Conservation (phyloP, 2,329 filamentous ascomycete genomes). For the Acephala macrosclerotiorum region DNA sequence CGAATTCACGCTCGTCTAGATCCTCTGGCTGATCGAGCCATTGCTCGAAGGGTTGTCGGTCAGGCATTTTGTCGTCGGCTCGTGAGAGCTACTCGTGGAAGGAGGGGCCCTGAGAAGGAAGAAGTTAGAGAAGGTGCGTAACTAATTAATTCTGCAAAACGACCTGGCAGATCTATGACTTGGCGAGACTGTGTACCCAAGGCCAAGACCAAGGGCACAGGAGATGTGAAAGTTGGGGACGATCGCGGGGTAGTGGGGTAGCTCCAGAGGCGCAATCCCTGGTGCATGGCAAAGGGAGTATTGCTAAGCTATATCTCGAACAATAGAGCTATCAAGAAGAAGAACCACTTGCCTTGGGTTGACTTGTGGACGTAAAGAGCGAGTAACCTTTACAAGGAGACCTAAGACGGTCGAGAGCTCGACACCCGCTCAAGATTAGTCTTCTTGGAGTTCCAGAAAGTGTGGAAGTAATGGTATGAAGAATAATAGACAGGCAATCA, state of each 20-base stretch:
- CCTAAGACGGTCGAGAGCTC: no score
- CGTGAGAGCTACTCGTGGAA: not conserved
- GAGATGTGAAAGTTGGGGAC: not conserved
- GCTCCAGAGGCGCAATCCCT: not conserved
- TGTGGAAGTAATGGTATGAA: no score
- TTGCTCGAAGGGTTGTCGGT: constrained; percentile 29
- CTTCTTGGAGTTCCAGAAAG: no score
- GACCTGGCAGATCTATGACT: no score
- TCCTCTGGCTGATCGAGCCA: constrained; percentile 5
- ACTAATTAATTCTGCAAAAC: no score
- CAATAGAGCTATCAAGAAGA: not conserved
- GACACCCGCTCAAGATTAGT: no score
- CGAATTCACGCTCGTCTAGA: constrained; percentile 16
- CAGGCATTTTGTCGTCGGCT: not conserved
- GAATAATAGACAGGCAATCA: no score
- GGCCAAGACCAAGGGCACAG: not conserved
- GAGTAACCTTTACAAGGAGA: no score
- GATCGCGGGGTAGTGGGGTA: not conserved
- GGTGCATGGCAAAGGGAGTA: not conserved
- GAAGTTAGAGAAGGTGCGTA: not conserved
- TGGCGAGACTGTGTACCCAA: not conserved
- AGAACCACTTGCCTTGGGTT: not conserved
- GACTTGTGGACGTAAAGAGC: not conserved
- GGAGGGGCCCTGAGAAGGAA: not conserved
- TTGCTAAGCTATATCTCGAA: not conserved